Percentiles rank a stretch among this genome's conserved stretches.
phyloP scores from a whole-genome alignment of 176 grass and related monocot species.

The Secale cereale region DNA sequence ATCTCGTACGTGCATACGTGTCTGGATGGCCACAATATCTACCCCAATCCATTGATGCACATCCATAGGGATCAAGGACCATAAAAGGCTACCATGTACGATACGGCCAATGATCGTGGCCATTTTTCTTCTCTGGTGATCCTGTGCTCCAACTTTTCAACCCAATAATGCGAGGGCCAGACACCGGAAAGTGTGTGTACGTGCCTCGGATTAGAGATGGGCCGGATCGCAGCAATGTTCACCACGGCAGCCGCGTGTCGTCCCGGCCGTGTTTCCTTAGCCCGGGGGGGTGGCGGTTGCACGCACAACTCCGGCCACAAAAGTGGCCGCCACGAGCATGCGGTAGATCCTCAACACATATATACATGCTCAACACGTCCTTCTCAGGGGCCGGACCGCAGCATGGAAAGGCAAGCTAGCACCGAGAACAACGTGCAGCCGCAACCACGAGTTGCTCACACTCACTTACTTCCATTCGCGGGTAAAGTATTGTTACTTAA shows the following conservation, averaged over 20 bases:
- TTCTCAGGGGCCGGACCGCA: background rate
- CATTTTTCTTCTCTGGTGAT: background rate
- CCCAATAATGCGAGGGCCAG: background rate
- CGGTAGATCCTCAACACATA: too few relatives aligned
- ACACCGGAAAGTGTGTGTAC: background rate
- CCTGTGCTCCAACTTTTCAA: background rate
- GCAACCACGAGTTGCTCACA: background rate
- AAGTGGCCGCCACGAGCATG: background rate
- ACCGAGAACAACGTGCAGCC: background rate
- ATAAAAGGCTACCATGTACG: background rate
- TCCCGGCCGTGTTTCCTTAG: conserved; percentile 14
- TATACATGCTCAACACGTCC: background rate
- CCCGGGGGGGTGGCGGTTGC: background rate
- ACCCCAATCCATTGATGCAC: background rate
- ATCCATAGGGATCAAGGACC: background rate
- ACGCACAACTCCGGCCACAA: background rate
- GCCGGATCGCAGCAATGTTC: background rate
- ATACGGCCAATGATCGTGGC: background rate
- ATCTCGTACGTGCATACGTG: too few relatives aligned
- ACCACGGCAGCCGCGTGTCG: conserved; percentile 27
- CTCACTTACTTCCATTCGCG: background rate
- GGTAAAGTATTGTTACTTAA: background rate
- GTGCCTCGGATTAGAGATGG: background rate
- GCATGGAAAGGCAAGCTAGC: background rate
- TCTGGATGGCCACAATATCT: too few relatives aligned